Evolutionary conservation across 2,329 filamentous ascomycete species (phyloP), one percentile per base, ranked within the genome.

Genomic region (Rutstroemia sydowiana): DNA sequence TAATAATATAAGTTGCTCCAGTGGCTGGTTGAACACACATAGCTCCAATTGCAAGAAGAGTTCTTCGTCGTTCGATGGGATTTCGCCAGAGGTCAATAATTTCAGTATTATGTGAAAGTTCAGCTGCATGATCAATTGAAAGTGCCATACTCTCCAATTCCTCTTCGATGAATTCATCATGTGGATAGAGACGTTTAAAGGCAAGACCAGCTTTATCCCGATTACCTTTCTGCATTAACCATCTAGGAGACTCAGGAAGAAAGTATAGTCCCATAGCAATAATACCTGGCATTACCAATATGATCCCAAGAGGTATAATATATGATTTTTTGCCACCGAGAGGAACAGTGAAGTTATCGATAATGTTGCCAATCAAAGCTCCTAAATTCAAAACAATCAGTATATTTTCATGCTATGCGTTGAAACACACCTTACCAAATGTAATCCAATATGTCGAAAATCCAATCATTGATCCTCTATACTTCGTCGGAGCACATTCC

Each of bases 1-100:
- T 75, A 36, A 81, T 78, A 57, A 80, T 71, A 50, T 75, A 79
- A 75, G 78, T 79, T 16, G 75, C 72, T 9, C 77, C 76, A 1
- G 73, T 76, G 2, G 75, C 76, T 3, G 75, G 76, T 58, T 79
- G 76, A 0, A 73, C 71, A 0, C 70, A 72, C 14, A 81, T 65
- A 1, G 71, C 72, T 9, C 69, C 70, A 31, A 79, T 68, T 6
- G 75, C 68, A 3, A 79, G 54, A 1, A 74, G 57, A 0, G 75
- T 78, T 20, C 77, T 68, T 20, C 76, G 69, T 13, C 75, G 69
- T 62, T 79, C 75, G 28, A 79, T 65, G 1, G 76, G 74, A 58
- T 78, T 73, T 36, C 63, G 69, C 61, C 76, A 73, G 57, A 79
- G 70, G 51, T 79, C 75, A 18, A 72, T 57, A 36, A 77, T 61